phyloP scores from a whole-genome alignment of 768 basidiomycete species.

The Trametes cingulata region DNA sequence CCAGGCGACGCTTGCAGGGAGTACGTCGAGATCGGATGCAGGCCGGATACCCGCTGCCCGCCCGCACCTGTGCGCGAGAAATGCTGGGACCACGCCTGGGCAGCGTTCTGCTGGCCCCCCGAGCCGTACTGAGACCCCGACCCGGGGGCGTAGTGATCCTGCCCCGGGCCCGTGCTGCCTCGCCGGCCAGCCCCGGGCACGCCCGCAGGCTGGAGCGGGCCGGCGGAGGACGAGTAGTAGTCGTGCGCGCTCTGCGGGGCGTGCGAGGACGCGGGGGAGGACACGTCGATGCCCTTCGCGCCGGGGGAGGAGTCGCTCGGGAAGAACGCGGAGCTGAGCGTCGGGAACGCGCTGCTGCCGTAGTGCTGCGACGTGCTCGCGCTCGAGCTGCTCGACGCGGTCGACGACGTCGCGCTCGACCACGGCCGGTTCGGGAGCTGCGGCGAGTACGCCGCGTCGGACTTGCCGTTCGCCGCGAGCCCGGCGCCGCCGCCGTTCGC shows the following conservation, averaged over 20 bases:
- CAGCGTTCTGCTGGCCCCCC: constrained; percentile 1
- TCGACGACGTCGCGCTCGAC: constrained; percentile 27
- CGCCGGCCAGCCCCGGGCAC: neutral
- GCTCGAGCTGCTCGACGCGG: constrained; percentile 25
- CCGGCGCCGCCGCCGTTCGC: neutral
- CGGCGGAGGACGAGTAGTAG: constrained; percentile 11
- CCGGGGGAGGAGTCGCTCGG: constrained; percentile 39
- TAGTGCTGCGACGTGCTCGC: constrained; percentile 22
- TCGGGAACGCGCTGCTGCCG: constrained; percentile 41
- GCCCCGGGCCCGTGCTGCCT: constrained; percentile 3
- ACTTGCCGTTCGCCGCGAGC: constrained; percentile 4
- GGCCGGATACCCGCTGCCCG: neutral
- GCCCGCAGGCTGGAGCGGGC: neutral
- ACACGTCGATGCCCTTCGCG: constrained; percentile 35
- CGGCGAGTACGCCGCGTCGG: constrained; percentile 26
- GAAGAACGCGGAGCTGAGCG: constrained; percentile 59
- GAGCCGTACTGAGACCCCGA: neutral
- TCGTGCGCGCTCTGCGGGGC: constrained; percentile 34
- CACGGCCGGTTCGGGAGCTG: constrained; percentile 26
- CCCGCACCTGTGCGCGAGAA: constrained; percentile 1
- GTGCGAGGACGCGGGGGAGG: constrained; percentile 34
- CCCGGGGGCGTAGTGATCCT: neutral
- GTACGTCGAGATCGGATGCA: constrained; percentile 13
- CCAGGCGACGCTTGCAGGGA: constrained; percentile 17
- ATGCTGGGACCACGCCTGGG: constrained; percentile 6